Evolutionary conservation across 2,329 filamentous ascomycete species (phyloP).

Genomic region (Trichoderma polysporum): DNA sequence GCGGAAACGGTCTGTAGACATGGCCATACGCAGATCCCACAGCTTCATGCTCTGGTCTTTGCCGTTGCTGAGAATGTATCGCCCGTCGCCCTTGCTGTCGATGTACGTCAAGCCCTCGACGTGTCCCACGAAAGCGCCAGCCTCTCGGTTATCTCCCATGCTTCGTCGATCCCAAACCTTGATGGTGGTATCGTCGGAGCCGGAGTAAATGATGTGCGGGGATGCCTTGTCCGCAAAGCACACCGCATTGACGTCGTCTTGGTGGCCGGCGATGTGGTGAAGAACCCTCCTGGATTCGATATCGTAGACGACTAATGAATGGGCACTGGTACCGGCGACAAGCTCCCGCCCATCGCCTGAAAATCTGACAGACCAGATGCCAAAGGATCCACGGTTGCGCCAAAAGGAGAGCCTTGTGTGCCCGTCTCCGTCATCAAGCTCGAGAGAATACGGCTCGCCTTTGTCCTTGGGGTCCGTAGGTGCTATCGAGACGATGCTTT

Average conservation of each 20-base stretch:
- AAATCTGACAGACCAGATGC: conserved; percentile 89
- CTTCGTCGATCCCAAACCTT: conserved; percentile 96
- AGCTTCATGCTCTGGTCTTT: conserved; percentile 98
- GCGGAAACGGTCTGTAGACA: conserved; percentile 65
- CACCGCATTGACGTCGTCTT: conserved; percentile 91
- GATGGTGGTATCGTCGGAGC: conserved; percentile 89
- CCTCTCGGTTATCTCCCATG: conserved; percentile 77
- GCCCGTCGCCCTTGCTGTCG: conserved; percentile 67
- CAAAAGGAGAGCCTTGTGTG: conserved; percentile 28
- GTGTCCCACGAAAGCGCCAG: conserved; percentile 66
- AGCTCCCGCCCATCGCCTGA: conserved; percentile 89
- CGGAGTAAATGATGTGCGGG: conserved; percentile 93
- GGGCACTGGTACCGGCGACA: conserved; percentile 79
- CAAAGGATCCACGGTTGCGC: conserved; percentile 43
- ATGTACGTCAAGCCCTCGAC: conserved; percentile 67
- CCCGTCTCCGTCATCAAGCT: conserved; percentile 50
- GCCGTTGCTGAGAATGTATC: conserved; percentile 87
- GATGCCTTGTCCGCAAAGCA: conserved; percentile 88
- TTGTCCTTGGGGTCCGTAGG: conserved; percentile 81
- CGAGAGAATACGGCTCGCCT: conserved; percentile 76
- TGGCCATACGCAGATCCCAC: conserved; percentile 91
- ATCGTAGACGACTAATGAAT: conserved; percentile 85
- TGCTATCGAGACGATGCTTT: conserved; percentile 79
- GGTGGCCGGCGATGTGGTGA: conserved; percentile 74
- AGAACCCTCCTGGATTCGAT: conserved; percentile 77